Conservation (phyloP, 1,284 basidiomycete species). For the Puccinia horiana region DNA sequence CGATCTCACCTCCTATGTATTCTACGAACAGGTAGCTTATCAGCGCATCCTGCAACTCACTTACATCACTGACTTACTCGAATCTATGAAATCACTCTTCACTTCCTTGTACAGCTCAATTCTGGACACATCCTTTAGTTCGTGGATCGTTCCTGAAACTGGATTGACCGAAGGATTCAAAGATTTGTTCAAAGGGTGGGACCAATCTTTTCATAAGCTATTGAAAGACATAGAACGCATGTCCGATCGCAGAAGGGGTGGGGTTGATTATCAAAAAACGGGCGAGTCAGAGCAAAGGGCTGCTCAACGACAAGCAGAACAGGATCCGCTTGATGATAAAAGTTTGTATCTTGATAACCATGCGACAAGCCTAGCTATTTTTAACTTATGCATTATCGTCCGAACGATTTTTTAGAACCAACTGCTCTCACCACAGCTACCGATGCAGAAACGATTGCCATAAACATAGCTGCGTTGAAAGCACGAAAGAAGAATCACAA, state of each 20-base stretch:
- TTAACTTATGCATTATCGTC: neutral
- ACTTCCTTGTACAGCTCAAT: conserved; percentile 70
- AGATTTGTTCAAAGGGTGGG: conserved; percentile 76
- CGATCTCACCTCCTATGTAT: conserved; percentile 1
- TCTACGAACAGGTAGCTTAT: conserved; percentile 67
- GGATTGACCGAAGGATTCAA: conserved; percentile 65
- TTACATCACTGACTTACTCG: conserved; percentile 85
- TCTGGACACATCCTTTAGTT: conserved; percentile 51
- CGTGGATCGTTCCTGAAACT: conserved; percentile 58
- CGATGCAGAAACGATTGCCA: conserved; percentile 32
- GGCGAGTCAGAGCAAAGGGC: conserved; percentile 13
- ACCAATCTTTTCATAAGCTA: conserved; percentile 74
- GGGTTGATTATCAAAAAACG: conserved; percentile 1
- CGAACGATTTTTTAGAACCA: conserved; percentile 3
- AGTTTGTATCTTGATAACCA: conserved; percentile 8
- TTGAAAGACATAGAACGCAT: conserved; percentile 74
- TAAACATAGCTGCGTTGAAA: conserved; percentile 45
- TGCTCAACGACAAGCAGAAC: conserved; percentile 1
- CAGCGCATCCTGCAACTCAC: conserved; percentile 93
- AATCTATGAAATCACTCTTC: conserved; percentile 77
- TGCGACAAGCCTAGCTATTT: neutral
- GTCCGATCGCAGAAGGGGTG: conserved; percentile 61
- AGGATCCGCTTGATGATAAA: neutral
- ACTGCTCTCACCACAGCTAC: conserved; percentile 35
- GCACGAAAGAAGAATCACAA: conserved; percentile 16